Evolutionary conservation across 192 early-diverging fungal species (phyloP).

Genomic region (Cladochytrium replicatum): DNA sequence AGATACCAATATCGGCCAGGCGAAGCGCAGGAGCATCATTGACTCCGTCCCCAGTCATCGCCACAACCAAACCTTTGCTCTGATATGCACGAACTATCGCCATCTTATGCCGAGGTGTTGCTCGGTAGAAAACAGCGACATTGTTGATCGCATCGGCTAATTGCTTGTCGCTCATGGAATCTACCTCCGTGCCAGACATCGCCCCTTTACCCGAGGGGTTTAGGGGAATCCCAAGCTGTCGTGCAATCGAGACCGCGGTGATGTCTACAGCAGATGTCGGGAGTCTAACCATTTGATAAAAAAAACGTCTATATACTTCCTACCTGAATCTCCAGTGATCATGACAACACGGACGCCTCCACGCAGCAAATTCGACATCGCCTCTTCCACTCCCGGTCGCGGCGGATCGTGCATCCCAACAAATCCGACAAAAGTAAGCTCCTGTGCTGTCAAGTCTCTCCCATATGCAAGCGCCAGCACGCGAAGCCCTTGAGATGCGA

Average conservation of each 20-base stretch:
- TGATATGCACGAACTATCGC: constrained; percentile 85
- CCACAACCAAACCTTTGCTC: constrained; percentile 73
- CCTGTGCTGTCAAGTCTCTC: constrained; percentile 17
- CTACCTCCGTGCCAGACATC: constrained; percentile 37
- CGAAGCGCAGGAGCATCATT: constrained; percentile 93
- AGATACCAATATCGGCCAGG: constrained; percentile 91
- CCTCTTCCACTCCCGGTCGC: constrained; percentile 59
- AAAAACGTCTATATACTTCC: constrained; percentile 1
- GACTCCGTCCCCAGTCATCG: constrained; percentile 96
- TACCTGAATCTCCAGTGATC: constrained; percentile 92
- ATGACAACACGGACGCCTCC: constrained; percentile 89
- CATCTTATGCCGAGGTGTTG: constrained; percentile 78
- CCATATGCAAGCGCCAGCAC: constrained; percentile 80
- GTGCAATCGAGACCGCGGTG: constrained; percentile 84
- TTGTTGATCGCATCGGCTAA: constrained; percentile 24
- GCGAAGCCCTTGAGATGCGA: constrained; percentile 70
- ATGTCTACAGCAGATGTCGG: constrained; percentile 37
- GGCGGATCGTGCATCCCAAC: constrained; percentile 92
- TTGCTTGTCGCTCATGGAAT: constrained; percentile 21
- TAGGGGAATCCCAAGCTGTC: constrained; percentile 66
- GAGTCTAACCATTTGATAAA: background rate
- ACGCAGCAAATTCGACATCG: constrained; percentile 57
- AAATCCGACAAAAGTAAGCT: constrained; percentile 70
- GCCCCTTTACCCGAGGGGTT: constrained; percentile 6
- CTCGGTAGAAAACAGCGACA: constrained; percentile 58